Evolutionary conservation across 352 stramenopile species (phyloP), one percentile per base, ranked within the genome.

Genomic region (Phytopythium aichiense): DNA sequence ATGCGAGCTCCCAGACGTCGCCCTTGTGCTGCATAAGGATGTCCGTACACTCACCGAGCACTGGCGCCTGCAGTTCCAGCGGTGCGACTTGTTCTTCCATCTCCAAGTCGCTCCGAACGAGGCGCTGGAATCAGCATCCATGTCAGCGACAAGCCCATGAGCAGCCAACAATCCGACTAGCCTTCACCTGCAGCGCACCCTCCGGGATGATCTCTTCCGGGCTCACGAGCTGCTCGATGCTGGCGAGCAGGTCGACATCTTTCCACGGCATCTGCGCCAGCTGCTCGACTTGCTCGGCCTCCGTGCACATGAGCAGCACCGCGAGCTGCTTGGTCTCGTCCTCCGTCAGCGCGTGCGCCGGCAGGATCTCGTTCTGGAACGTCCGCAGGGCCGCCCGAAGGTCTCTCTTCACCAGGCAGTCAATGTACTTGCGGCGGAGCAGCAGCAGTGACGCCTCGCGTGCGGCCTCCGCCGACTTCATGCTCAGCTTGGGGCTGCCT

Each of bases 1-100:
- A 97, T 5, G 73, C 69, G 16, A 96, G 51, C 42, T 90, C 77
- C 60, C 74, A 74, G n/a, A 94, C 77, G 38, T 92, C 80, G 31
- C 68, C 71, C 9, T 61, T 78, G 60, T 89, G 80, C 30, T 73
- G 73, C 12, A 79, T 50, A 23, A 92, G 52, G 1, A 90, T 55
- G 0, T 69, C 66, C 0, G 77, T 48, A 51, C 81, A 91, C 37
- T 78, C 60, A 1, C 67, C 62, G 22, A 54, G 42, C 8, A 89
- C 62, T 20, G n/a, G 43, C 6, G 63, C 60, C 15, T 6, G 61
- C 49, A 67, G 49, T 30, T 61, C 60, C 0, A 60, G 67, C 18
- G 37, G 31, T 7, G 58, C n/a, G 9, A 48, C 52, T 12, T 74
- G 58, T 23, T 69, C 28, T 6, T 77, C 66, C 20, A 54, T 56